A percentile compares a stretch with the other conserved stretches of the same genome.
Conservation (phyloP, 2,329 filamentous ascomycete species). For the Ceratocystis colombiana region DNA sequence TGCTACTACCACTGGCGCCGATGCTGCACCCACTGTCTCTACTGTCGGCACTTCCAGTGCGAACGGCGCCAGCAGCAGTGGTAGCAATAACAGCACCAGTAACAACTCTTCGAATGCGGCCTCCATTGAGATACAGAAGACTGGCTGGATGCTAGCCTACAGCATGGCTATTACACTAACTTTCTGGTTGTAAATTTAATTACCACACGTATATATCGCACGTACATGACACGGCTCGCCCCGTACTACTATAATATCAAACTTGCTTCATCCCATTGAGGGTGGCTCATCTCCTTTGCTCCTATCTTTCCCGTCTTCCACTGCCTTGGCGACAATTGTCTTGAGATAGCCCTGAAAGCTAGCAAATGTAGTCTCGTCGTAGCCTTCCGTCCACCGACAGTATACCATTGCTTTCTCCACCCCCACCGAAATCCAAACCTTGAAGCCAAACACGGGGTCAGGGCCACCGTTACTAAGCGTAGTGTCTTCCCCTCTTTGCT, state of each 20-base stretch:
- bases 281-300: too few relatives aligned
- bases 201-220: too few relatives aligned
- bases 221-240: too few relatives aligned
- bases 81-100: neutral
- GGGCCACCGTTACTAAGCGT: constrained; percentile 18
- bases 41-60: neutral
- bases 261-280: too few relatives aligned
- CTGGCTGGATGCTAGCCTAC: neutral
- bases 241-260: neutral
- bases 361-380: constrained; percentile 64
- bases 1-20: neutral
- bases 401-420: constrained; percentile 2
- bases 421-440: constrained; percentile 15
- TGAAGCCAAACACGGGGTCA: constrained; percentile 24
- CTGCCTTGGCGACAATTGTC: constrained; percentile 19
- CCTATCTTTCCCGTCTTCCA: neutral
- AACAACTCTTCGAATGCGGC: neutral
- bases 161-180: neutral
- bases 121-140: neutral
- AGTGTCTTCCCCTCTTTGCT: constrained; percentile 25
- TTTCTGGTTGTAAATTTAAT: neutral
- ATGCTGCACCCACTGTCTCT: neutral
- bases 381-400: constrained; percentile 58
- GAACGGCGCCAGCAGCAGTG: neutral
- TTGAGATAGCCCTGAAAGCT: constrained; percentile 78